Base-by-base conservation (phyloP, 768 basidiomycete genomes). In the Tulasnella calospora region DNA sequence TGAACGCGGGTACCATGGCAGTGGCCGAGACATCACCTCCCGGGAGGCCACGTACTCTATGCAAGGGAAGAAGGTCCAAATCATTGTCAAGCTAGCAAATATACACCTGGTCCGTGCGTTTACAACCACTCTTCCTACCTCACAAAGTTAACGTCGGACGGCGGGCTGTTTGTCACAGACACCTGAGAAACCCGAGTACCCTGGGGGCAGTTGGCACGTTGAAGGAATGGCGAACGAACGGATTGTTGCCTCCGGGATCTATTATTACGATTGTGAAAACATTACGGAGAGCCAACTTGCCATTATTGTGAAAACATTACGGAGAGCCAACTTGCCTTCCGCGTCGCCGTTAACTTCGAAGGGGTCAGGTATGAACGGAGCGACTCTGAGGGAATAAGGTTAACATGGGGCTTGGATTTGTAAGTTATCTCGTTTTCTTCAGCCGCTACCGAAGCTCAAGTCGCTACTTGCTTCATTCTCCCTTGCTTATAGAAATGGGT, bases 371-470 rank as follows among this genome's bases (percentile, higher is more conserved):
- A 84, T 46, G 73, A 76, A 15, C 55, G 77, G 47, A 47, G 67
- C 19, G 81, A 84, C 57, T 80, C 80, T 0, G 57, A 4, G 78
- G 86, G 46, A 84, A 83, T 78, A 84, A 84, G 35, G 10, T 75
- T 81, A 33, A 87, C 87, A 0, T 89, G 89, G 89, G 89, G 88
- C 17, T 80, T 90, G 33, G 67, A 71, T 9, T 30, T 6, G 76
- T 78, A 61, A 17, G 71, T 44, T 35, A 12, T 2, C 33, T 36
- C 30, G 21, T 35, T 72, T 0, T 36, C 12, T n/a, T 74, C 15
- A 86, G 86, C 12, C 83, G 83, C 27, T 83, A 81, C 9, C 30
- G 3, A 19, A 5, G n/a, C 1, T 61, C 23, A 61, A 61, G 9
- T 40, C 8, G 40, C 1, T 40, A 7, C 13, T 40, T 6, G 13